phyloP scores from a whole-genome alignment of 139 green algal species.

The Chlamydomonas asymmetrica region DNA sequence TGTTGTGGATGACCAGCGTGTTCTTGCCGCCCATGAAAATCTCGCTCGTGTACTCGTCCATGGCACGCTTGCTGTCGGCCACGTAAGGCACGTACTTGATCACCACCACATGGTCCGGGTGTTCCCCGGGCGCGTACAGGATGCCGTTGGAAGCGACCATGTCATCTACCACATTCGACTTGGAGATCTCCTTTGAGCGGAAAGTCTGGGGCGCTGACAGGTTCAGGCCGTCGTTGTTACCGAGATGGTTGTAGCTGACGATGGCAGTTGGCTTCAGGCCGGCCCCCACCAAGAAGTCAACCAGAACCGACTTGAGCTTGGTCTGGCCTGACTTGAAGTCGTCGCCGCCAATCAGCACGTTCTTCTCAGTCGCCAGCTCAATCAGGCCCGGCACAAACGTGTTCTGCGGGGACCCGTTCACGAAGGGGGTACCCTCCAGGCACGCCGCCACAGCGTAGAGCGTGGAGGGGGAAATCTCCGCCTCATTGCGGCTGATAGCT shows the following conservation, averaged over 20 bases:
- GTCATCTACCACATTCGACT: conserved; percentile 98
- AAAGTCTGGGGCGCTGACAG: conserved; percentile 90
- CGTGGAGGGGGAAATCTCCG: conserved; percentile 93
- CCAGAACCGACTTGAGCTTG: conserved; percentile 98
- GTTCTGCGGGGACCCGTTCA: conserved; percentile 97
- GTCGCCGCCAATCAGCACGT: conserved; percentile 95
- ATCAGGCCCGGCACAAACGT: conserved; percentile 92
- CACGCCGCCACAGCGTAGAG: conserved; percentile 93
- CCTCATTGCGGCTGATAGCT: conserved; percentile 81
- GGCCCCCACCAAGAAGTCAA: conserved; percentile 97
- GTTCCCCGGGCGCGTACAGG: conserved; percentile 93
- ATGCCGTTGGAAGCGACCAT: conserved; percentile 96
- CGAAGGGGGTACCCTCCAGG: conserved; percentile 93
- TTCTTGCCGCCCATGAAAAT: conserved; percentile 95
- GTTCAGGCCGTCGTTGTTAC: conserved; percentile 99
- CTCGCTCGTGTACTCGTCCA: conserved; percentile 99
- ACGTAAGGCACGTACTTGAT: conserved; percentile 99
- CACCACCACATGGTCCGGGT: conserved; percentile 98
- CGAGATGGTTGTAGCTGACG: conserved; percentile 99
- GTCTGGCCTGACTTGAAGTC: conserved; percentile 99
- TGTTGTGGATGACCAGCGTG: conserved; percentile 99
- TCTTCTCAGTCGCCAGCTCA: conserved; percentile 69
- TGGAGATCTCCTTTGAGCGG: conserved; percentile 94
- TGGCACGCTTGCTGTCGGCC: conserved; percentile 95
- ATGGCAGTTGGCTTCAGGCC: conserved; percentile 98